phyloP scores from a whole-genome alignment of 257 asterid species.

The Solanum tarijense region DNA sequence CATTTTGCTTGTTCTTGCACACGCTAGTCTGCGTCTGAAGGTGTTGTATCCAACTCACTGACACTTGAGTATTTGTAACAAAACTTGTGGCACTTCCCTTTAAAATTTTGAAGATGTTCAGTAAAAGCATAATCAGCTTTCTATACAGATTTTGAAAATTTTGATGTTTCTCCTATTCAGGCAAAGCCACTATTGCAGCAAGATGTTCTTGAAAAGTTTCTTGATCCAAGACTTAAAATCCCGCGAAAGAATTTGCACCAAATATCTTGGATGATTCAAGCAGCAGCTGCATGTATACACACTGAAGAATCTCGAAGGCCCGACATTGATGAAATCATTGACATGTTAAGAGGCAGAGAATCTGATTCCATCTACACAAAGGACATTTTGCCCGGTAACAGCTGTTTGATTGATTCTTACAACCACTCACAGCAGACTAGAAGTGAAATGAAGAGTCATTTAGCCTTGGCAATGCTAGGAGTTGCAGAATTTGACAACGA shows the following conservation, averaged over 20 bases:
- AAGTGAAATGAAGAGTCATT: slow-evolving; percentile 73
- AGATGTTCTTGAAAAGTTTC: slow-evolving; percentile 38
- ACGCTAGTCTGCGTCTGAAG: not conserved
- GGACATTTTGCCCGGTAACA: slow-evolving; percentile 9
- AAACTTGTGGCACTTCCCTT: not conserved
- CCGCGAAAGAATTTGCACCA: slow-evolving; percentile 22
- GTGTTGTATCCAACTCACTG: not conserved
- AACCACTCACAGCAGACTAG: slow-evolving; percentile 39
- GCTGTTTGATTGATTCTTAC: slow-evolving; percentile 15
- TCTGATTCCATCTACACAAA: slow-evolving; percentile 13
- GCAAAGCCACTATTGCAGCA: slow-evolving; percentile 63
- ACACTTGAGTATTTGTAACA: not conserved
- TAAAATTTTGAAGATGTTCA: not conserved
- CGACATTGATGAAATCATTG: slow-evolving; percentile 45
- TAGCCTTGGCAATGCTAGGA: slow-evolving; percentile 89
- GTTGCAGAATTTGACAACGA: slow-evolving; percentile 62
- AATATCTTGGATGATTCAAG: slow-evolving; percentile 38
- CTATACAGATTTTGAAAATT: not conserved
- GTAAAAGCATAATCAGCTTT: not conserved
- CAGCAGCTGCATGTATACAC: slow-evolving; percentile 54
- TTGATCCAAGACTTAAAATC: slow-evolving; percentile 35
- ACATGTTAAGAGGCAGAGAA: slow-evolving; percentile 44
- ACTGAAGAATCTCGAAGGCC: slow-evolving; percentile 57
- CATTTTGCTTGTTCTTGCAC: not conserved
- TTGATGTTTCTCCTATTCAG: slow-evolving; percentile 8